phyloP scores from a whole-genome alignment of 129 eudicot species.

The Ambrosia artemisiifolia region DNA sequence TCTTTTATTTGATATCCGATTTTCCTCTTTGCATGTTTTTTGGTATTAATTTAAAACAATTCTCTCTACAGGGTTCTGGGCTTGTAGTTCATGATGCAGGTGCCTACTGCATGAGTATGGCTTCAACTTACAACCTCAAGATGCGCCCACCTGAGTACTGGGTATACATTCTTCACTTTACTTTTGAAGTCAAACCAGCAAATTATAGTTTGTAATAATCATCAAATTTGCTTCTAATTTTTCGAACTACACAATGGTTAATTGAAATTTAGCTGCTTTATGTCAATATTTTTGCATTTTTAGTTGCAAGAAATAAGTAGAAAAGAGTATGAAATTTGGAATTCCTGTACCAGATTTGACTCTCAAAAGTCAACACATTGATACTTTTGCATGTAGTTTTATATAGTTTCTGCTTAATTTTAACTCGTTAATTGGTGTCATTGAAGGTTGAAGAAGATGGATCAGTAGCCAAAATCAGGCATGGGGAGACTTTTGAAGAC shows the following conservation, averaged over 20 bases:
- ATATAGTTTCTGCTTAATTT: neutral
- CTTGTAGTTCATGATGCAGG: slow-evolving; percentile 98
- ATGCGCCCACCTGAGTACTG: slow-evolving; percentile 96
- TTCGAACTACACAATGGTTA: neutral
- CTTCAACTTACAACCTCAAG: slow-evolving; percentile 90
- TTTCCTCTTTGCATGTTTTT: neutral
- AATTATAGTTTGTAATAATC: neutral
- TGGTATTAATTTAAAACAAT: too few relatives aligned
- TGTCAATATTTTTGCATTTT: neutral
- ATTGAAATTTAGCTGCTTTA: too few relatives aligned
- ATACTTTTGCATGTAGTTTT: neutral
- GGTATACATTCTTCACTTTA: slow-evolving; percentile 48
- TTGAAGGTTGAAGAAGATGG: slow-evolving; percentile 85
- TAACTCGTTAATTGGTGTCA: too few relatives aligned
- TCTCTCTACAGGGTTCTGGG: slow-evolving; percentile 81
- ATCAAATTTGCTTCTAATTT: too few relatives aligned
- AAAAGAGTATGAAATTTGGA: neutral
- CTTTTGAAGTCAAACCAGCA: slow-evolving; percentile 6
- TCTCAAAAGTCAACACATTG: slow-evolving; percentile 5
- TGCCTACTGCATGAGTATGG: slow-evolving; percentile 99
- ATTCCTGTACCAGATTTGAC: neutral
- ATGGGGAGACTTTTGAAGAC: slow-evolving; percentile 89
- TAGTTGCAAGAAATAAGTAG: neutral
- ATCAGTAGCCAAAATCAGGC: slow-evolving; percentile 71
- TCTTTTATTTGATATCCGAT: neutral